Conservation (phyloP, 768 basidiomycete species). For the Suillus brevipes region DNA sequence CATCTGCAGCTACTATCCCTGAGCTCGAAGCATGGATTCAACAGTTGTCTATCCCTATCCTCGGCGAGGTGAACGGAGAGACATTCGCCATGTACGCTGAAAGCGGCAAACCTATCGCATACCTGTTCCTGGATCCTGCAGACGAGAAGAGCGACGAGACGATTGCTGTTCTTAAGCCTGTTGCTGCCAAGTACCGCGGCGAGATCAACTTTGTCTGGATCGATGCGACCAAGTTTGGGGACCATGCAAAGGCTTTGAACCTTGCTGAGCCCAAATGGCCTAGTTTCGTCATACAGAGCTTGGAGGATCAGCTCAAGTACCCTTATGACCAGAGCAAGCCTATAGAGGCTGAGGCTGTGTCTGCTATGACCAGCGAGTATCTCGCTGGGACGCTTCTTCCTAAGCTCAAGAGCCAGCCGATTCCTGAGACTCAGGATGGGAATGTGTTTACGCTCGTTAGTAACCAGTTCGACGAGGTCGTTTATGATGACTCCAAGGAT, state of each 20-base stretch:
- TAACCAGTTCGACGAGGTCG: constrained; percentile 85
- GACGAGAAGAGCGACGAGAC: constrained; percentile 62
- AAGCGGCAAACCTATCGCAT: constrained; percentile 86
- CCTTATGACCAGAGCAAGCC: constrained; percentile 73
- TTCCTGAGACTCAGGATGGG: constrained; percentile 83
- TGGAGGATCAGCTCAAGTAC: constrained; percentile 84
- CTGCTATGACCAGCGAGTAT: constrained; percentile 63
- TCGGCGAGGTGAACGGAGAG: constrained; percentile 92
- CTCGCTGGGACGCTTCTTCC: constrained; percentile 74
- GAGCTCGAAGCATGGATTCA: constrained; percentile 78
- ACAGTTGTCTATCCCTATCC: constrained; percentile 80
- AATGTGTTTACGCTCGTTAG: constrained; percentile 82
- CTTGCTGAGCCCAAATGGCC: constrained; percentile 87
- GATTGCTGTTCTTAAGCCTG: constrained; percentile 67
- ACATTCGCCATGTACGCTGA: constrained; percentile 87
- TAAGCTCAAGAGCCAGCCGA: constrained; percentile 85
- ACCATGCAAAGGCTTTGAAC: constrained; percentile 95
- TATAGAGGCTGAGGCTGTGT: constrained; percentile 56
- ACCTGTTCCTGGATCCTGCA: constrained; percentile 88
- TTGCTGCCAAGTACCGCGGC: constrained; percentile 80
- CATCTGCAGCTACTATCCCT: constrained; percentile 49
- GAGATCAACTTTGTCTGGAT: constrained; percentile 98
- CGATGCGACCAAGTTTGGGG: constrained; percentile 91
- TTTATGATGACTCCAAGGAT: constrained; percentile 87
- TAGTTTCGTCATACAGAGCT: constrained; percentile 88